These are phyloP conservation scores for Mycena belliarum DNA, from an alignment of 768 basidiomycete species.

Conservation along the genomic window DNA sequence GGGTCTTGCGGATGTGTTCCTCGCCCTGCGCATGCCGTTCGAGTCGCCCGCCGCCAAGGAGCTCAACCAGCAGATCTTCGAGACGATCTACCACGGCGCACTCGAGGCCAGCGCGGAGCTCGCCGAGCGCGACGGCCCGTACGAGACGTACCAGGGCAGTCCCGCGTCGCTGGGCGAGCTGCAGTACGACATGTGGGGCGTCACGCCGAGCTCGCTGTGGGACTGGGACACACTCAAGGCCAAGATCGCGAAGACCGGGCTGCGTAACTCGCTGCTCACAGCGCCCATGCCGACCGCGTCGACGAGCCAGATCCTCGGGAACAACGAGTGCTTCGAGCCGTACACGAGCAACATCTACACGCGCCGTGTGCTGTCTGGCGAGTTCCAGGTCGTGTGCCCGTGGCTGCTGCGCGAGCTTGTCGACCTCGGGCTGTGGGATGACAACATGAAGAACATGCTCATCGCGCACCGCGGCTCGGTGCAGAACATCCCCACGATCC, in stretches of 20 bases:
- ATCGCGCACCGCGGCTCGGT: slow-evolving; percentile 22
- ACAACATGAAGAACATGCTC: slow-evolving; percentile 23
- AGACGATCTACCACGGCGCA: slow-evolving; percentile 83
- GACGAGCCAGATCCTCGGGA: slow-evolving; percentile 80
- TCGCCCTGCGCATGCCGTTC: slow-evolving; percentile 81
- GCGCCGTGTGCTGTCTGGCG: slow-evolving; percentile 79
- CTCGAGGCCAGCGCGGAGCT: slow-evolving; percentile 74
- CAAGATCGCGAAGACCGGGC: slow-evolving; percentile 64
- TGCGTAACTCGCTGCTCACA: slow-evolving; percentile 76
- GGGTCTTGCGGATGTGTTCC: slow-evolving; percentile 83
- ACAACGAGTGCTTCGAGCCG: slow-evolving; percentile 86
- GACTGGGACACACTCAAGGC: slow-evolving; percentile 74
- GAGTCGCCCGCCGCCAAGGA: slow-evolving; percentile 67
- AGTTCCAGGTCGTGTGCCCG: slow-evolving; percentile 86
- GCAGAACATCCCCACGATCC: slow-evolving; percentile 68
- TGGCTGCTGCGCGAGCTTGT: slow-evolving; percentile 84
- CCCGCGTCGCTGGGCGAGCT: slow-evolving; percentile 68
- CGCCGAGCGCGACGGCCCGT: slow-evolving; percentile 60
- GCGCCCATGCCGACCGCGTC: slow-evolving; percentile 89
- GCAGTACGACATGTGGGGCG: slow-evolving; percentile 79
- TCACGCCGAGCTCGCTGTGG: slow-evolving; percentile 69
- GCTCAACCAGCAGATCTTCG: slow-evolving; percentile 80
- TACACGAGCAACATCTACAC: slow-evolving; percentile 88
- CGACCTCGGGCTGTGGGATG: slow-evolving; percentile 77
- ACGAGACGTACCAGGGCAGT: slow-evolving; percentile 71